Evolutionary conservation across 805 yeast species (phyloP).

Genomic region (Millerozyma miso): DNA sequence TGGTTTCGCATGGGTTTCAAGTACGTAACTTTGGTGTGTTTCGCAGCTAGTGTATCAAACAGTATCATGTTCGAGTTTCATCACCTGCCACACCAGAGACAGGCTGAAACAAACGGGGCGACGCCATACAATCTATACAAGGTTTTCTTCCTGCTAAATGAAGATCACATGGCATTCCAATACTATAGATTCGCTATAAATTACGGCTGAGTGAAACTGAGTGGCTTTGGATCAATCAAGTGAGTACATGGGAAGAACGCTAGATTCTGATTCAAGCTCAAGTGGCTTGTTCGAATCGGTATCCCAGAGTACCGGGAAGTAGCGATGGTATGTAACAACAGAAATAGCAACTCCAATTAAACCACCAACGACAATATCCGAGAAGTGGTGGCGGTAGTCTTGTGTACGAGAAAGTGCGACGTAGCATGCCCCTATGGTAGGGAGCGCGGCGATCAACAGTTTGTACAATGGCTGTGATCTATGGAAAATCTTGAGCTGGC

Average conservation of each 20-base stretch:
- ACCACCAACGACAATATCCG: slow-evolving; percentile 31
- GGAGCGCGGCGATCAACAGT: slow-evolving; percentile 15
- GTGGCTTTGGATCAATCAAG: no score
- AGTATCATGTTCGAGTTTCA: not conserved
- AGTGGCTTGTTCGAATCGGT: slow-evolving; percentile 8
- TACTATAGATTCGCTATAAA: no score
- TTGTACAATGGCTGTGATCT: slow-evolving; percentile 17
- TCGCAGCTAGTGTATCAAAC: not conserved
- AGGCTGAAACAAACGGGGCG: not conserved
- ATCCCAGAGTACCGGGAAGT: slow-evolving; percentile 16
- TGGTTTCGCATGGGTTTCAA: not conserved
- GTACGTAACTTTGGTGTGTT: not conserved
- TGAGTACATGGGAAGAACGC: slow-evolving; percentile 2
- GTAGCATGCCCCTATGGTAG: slow-evolving; percentile 25
- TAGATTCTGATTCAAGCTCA: slow-evolving; percentile 6
- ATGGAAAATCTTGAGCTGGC: slow-evolving; percentile 30
- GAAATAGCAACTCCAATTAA: slow-evolving; percentile 27
- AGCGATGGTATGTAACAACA: slow-evolving; percentile 21
- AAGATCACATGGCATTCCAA: no score
- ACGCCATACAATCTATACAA: no score
- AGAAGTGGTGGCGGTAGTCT: slow-evolving; percentile 36
- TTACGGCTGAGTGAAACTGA: no score
- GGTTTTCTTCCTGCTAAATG: no score
- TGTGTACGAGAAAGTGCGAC: slow-evolving; percentile 32
- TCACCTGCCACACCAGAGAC: not conserved